A percentile compares a stretch with the other conserved stretches of the same genome.
Conservation (phyloP, 345 rosid genomes). For the Moricandia moricandioides region DNA sequence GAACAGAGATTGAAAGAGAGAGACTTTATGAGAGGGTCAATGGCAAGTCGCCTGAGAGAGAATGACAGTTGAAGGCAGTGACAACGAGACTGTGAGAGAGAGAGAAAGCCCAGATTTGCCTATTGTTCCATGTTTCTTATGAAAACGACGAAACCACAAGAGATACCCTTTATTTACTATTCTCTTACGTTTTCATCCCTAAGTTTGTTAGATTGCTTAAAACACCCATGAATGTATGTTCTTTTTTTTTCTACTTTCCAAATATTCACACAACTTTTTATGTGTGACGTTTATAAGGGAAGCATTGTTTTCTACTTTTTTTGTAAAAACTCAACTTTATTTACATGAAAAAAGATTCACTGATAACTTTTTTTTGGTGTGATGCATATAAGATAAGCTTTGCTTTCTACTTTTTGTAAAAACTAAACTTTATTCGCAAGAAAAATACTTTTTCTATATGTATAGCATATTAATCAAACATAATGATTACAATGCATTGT, state of each 20-base stretch:
- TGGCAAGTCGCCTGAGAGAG: slow-evolving; percentile 29
- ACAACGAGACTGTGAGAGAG: slow-evolving; percentile 23
- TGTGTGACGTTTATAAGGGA: not conserved
- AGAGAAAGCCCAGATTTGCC: slow-evolving; percentile 8
- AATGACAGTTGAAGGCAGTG: slow-evolving; percentile 31
- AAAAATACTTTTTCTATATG: not conserved
- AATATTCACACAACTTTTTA: not conserved
- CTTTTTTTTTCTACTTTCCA: not conserved
- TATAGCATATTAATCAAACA: not conserved
- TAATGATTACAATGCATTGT: slow-evolving; percentile 2
- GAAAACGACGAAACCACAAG: not conserved
- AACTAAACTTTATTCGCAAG: not conserved
- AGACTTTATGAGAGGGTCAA: slow-evolving; percentile 23
- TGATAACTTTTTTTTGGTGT: not conserved
- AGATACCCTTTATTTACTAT: not conserved
- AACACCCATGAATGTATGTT: not conserved
- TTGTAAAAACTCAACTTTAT: no score
- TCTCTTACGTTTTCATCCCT: slow-evolving; percentile 15
- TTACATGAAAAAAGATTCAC: no score
- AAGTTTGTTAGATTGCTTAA: not conserved
- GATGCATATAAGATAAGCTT: not conserved
- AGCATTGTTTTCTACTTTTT: no score
- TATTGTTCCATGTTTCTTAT: slow-evolving; percentile 18
- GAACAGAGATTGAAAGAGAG: slow-evolving; percentile 19
- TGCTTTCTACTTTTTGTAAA: not conserved